These are phyloP conservation scores for Boletus barrowsii DNA, from an alignment of 768 basidiomycete species.

Conservation along the genomic window DNA sequence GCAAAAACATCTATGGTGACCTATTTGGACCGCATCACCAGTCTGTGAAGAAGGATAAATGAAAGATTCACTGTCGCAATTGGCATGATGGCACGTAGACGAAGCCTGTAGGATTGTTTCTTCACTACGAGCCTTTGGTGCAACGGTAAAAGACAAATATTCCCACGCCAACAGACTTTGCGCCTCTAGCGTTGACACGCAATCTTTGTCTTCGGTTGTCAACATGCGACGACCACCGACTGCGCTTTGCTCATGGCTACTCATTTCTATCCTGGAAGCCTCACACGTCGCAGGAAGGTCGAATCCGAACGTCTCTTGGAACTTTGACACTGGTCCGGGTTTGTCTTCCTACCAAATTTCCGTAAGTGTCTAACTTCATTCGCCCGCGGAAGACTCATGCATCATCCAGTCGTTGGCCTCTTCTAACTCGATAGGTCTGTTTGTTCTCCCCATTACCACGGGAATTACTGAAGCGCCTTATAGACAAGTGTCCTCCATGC, in stretches of 20 bases:
- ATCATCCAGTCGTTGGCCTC: constrained; percentile 19
- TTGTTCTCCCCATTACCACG: not conserved
- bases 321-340: constrained; percentile 5
- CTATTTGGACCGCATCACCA: not conserved
- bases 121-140: not conserved
- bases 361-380: constrained; percentile 15
- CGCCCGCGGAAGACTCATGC: constrained; percentile 11
- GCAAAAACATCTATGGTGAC: not conserved
- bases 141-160: not conserved
- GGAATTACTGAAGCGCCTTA: not conserved
- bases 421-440: constrained; percentile 16
- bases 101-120: not conserved
- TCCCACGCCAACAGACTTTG: constrained; percentile 12
- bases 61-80: not conserved
- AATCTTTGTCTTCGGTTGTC: not conserved
- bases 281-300: constrained; percentile 2
- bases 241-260: constrained; percentile 15
- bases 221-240: constrained; percentile 24
- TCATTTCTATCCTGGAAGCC: constrained; percentile 6
- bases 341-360: constrained; percentile 25
- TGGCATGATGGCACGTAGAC: not conserved
- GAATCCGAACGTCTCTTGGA: constrained; percentile 18
- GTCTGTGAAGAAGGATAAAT: not conserved
- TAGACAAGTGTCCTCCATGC: constrained; percentile 77
- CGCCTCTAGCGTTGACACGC: not conserved